These are phyloP conservation scores for Uronychia setigera DNA, from an alignment of 73 alveolate species.

Conservation along the genomic window DNA sequence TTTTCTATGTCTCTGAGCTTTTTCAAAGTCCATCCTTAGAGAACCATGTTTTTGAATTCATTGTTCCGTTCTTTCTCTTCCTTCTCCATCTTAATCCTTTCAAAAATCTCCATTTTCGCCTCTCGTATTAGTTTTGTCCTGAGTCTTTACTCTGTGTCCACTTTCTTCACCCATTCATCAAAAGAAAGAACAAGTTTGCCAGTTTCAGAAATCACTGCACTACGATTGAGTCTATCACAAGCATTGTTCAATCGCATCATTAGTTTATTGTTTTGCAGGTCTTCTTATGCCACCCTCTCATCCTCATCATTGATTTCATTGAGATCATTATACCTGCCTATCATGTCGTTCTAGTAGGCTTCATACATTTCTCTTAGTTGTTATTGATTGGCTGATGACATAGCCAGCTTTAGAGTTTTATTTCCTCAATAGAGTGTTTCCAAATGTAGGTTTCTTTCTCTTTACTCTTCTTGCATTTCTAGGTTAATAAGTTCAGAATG, in stretches of 20 bases:
- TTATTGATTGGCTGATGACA: too few species aligned
- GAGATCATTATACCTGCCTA: not conserved
- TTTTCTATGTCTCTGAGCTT: conserved; percentile 17
- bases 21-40: too few species aligned
- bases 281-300: too few species aligned
- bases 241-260: conserved; percentile 1
- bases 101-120: conserved; percentile 53
- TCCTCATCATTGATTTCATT: conserved; percentile 14
- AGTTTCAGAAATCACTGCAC: conserved; percentile 12
- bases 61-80: conserved; percentile 27
- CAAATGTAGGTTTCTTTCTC: conserved; percentile 25
- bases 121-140: conserved; percentile 43
- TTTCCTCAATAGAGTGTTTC: conserved; percentile 14
- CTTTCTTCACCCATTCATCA: conserved; percentile 60
- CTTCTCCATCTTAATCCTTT: conserved; percentile 6
- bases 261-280: too few species aligned
- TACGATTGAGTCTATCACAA: conserved; percentile 2
- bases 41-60: too few species aligned
- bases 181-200: conserved; percentile 13
- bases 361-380: conserved; percentile 4
- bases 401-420: too few species aligned
- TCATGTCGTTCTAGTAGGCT: conserved; percentile 8
- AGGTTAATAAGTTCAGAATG: conserved; percentile 55
- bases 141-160: conserved; percentile 31
- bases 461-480: conserved; percentile 41